Percentiles rank a stretch among this genome's conserved stretches.
Evolutionary conservation across 495 filamentous ascomycete species (phyloP).

Genomic region (Acidiella bohemica): DNA sequence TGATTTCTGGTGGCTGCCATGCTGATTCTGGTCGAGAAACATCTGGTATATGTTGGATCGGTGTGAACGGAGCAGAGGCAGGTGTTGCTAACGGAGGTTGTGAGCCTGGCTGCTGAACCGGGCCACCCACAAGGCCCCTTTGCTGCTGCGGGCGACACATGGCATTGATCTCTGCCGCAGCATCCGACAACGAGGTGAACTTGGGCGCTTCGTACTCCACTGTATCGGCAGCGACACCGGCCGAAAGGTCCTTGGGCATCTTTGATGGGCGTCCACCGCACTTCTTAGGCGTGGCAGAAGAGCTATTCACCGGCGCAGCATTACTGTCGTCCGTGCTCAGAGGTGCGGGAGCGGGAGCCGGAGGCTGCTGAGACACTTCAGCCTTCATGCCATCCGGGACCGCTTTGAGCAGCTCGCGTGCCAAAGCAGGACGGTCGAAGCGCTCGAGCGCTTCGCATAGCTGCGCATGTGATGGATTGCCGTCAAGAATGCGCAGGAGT

Average conservation of each 20-base stretch:
- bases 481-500: conserved; percentile 32
- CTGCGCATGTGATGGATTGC: conserved; percentile 37
- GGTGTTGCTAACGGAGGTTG: background rate
- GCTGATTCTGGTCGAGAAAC: conserved; percentile 2
- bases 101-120: conserved; percentile 1
- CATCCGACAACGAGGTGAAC: conserved; percentile 9
- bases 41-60: too few species aligned
- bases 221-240: background rate
- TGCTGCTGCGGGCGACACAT: background rate
- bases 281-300: background rate
- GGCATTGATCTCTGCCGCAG: conserved; percentile 5
- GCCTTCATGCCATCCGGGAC: conserved; percentile 27
- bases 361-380: background rate
- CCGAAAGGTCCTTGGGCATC: background rate
- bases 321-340: background rate
- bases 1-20: conserved; percentile 4
- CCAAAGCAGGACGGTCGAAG: conserved; percentile 35
- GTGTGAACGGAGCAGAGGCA: background rate
- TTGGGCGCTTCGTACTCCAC: conserved; percentile 8
- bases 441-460: conserved; percentile 38
- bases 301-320: background rate
- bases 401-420: conserved; percentile 32
- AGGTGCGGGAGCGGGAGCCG: background rate
- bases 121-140: background rate
- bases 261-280: background rate